A percentile compares a stretch with the other conserved stretches of the same genome.
Conservation (phyloP, 2,329 filamentous ascomycete genomes). For the Tricladium varicosporioides region DNA sequence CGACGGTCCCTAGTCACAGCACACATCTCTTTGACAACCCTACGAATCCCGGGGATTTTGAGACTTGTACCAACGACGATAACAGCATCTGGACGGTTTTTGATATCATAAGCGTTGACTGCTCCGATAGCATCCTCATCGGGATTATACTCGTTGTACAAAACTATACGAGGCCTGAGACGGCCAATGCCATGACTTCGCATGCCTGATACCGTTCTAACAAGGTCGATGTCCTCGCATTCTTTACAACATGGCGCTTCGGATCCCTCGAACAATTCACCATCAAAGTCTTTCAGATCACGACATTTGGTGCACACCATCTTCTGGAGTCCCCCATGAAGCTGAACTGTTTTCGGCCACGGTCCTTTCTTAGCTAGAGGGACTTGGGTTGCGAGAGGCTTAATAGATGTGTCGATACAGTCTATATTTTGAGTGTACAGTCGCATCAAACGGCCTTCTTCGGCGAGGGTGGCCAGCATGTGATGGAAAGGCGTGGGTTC, state of each 20-base stretch:
- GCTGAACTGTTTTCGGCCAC: conserved; percentile 90
- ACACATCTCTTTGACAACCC: conserved; percentile 89
- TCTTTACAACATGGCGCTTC: conserved; percentile 75
- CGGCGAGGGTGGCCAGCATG: conserved; percentile 82
- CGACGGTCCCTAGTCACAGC: conserved; percentile 76
- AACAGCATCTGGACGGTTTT: conserved; percentile 82
- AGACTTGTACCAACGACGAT: conserved; percentile 94
- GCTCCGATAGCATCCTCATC: conserved; percentile 95
- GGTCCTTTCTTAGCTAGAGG: conserved; percentile 81
- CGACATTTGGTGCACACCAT: conserved; percentile 97
- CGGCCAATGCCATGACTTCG: conserved; percentile 91
- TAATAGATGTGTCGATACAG: conserved; percentile 82
- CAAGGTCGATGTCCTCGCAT: conserved; percentile 72
- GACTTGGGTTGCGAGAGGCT: conserved; percentile 75
- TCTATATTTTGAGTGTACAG: conserved; percentile 98
- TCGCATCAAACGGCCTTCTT: conserved; percentile 82
- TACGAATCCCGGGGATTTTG: conserved; percentile 88
- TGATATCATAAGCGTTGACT: conserved; percentile 82
- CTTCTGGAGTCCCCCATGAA: conserved; percentile 90
- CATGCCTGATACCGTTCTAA: conserved; percentile 78
- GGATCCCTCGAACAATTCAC: conserved; percentile 78
- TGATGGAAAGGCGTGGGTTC: conserved; percentile 89
- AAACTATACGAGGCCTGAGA: conserved; percentile 85
- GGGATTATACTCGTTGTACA: conserved; percentile 97
- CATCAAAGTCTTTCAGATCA: conserved; percentile 71